Percentiles rank a stretch among this genome's conserved stretches.
Conservation (phyloP, 1,139 yeast species). For the Geotrichum klebahnii region DNA sequence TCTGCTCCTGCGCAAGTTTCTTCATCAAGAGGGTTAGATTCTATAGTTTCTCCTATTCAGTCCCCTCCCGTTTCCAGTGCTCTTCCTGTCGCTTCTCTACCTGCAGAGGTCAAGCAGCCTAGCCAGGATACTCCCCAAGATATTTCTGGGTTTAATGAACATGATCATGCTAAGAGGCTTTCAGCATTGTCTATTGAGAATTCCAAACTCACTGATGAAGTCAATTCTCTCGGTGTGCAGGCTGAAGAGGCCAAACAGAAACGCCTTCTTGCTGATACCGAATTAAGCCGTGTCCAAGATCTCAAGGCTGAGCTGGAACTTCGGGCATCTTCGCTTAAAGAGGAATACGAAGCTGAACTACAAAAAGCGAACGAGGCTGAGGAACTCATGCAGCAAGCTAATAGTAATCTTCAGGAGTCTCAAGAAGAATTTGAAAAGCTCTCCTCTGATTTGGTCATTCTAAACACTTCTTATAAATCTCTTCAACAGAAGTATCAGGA, state of each 20-base stretch:
- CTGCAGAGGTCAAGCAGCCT: no score
- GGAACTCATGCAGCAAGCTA: constrained; percentile 48
- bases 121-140: constrained; percentile 31
- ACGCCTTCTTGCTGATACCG: constrained; percentile 71
- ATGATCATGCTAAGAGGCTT: constrained; percentile 57
- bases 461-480: constrained; percentile 77
- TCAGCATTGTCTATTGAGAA: constrained; percentile 79
- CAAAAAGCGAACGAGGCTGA: constrained; percentile 62
- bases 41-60: no score
- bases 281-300: constrained; percentile 58
- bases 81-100: no score
- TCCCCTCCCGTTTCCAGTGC: no score
- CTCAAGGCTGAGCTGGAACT: constrained; percentile 68
- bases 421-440: constrained; percentile 68
- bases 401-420: no score
- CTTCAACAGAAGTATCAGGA: constrained; percentile 64
- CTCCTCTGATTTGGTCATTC: constrained; percentile 68
- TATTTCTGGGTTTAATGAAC: constrained; percentile 47
- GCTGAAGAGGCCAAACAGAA: constrained; percentile 66
- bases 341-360: constrained; percentile 74
- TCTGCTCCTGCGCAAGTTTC: no score
- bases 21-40: no score
- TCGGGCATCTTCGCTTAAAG: constrained; percentile 61
- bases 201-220: constrained; percentile 83
- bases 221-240: constrained; percentile 71